Evolutionary conservation across 1,284 basidiomycete species (phyloP).

Genomic region (Apiotrichum domesticum): DNA sequence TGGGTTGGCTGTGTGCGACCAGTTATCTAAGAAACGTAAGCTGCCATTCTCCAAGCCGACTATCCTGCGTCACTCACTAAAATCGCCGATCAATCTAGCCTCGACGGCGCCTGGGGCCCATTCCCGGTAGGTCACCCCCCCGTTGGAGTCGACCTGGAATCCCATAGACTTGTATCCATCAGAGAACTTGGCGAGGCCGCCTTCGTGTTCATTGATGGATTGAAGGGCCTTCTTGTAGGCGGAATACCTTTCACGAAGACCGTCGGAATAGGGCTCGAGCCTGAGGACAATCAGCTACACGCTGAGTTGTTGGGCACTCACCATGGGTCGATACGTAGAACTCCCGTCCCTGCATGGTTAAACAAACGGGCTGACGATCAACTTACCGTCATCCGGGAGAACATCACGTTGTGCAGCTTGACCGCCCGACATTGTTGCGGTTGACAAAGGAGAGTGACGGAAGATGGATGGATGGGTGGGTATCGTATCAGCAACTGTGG

Average conservation of each 20-base stretch:
- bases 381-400: background rate
- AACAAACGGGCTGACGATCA: background rate
- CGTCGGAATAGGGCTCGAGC: constrained; percentile 66
- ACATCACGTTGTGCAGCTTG: background rate
- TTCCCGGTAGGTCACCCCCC: constrained; percentile 77
- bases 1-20: constrained; percentile 75
- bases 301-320: constrained; percentile 8
- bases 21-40: constrained; percentile 57
- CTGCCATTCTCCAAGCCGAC: too few species aligned
- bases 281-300: constrained; percentile 29
- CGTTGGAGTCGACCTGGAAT: constrained; percentile 63
- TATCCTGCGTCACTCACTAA: constrained; percentile 61
- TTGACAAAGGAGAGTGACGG: too few species aligned
- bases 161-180: constrained; percentile 83
- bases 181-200: constrained; percentile 83
- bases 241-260: constrained; percentile 66
- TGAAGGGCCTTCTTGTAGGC: constrained; percentile 68
- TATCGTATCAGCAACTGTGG: too few species aligned
- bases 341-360: constrained; percentile 31
- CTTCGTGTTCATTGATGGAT: constrained; percentile 67
- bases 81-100: constrained; percentile 86
- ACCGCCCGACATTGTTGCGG: too few species aligned
- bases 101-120: constrained; percentile 89
- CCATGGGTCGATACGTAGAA: constrained; percentile 44
- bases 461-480: too few species aligned